A percentile compares a stretch with the other conserved stretches of the same genome.
These are phyloP conservation scores for Neurospora discreta DNA, from an alignment of 495 filamentous ascomycete genomes.

Conservation along the genomic window DNA sequence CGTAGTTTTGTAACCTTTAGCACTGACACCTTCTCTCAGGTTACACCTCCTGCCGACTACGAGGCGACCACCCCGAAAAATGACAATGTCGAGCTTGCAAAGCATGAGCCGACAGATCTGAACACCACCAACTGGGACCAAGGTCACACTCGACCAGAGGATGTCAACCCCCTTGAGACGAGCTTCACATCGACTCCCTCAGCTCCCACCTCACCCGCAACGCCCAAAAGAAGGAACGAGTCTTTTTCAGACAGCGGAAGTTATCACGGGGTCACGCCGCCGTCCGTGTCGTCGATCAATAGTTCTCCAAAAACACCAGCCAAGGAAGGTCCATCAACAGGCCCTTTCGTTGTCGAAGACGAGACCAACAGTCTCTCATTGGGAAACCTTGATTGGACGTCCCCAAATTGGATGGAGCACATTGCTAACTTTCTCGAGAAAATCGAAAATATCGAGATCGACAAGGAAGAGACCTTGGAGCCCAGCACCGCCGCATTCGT, in stretches of 20 bases:
- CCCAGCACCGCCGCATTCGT: background rate
- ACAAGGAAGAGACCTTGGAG: background rate
- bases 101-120: background rate
- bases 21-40: background rate
- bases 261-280: background rate
- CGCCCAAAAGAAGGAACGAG: background rate
- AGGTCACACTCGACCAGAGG: background rate
- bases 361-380: background rate
- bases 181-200: background rate
- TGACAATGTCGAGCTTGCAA: background rate
- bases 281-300: background rate
- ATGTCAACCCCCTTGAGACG: fast-evolving
- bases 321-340: background rate
- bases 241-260: background rate
- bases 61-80: background rate
- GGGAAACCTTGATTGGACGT: background rate
- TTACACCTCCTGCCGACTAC: background rate
- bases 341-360: background rate
- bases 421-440: background rate
- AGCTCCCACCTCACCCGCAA: background rate
- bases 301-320: background rate
- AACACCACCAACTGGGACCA: background rate
- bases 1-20: background rate
- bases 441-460: background rate
- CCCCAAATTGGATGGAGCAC: background rate